Base-by-base conservation (phyloP, 1,284 basidiomycete genomes). In the Pterulicium gracile region DNA sequence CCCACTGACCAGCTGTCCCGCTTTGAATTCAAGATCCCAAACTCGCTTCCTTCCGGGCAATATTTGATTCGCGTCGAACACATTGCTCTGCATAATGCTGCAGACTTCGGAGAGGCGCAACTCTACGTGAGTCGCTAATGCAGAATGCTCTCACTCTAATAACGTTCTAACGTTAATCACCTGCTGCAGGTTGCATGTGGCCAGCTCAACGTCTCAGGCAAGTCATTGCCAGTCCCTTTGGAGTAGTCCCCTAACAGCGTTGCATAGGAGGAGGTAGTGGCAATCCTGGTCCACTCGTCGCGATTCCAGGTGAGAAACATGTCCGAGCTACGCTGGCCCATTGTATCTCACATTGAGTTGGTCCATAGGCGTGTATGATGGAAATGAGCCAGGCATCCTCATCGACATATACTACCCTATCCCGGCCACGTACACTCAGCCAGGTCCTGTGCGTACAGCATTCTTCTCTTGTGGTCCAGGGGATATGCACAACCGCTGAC, bases 371-470 rank as follows among this genome's bases (percentile, higher is more conserved):
- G 59, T 63, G 13, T 65, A 65, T 52, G 61, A 55, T 14, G 62
- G 62, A 43, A 52, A 55, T 19, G 39, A 41, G 19, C 39, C 39
- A 7, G 39, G 39, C 40, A 64, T 69, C 51, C 53, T 69, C 47
- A 57, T 66, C 55, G 64, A 68, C 52, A 66, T 68, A 52, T 62
- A 66, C 54, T 65, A 58, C 49, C 65, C 63, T 45, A 54, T 65
- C 47, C 65, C 64, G 5, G 50, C 56, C 4, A 61, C 56, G 42
- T 67, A 65, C 54, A 58, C 55, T 27, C 64, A 66, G 46, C 64
- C 65, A 20, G 64, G 65, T 20, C 65, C 64, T 24, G 64, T 65
- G 50, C 52, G 62, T 56, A 4, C n/a, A n/a, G n/a, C n/a, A n/a
- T n/a, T n/a, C n/a, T n/a, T n/a, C n/a, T n/a, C n/a, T n/a, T n/a